These are phyloP conservation scores for Pichia sp. DNA, from an alignment of 1,139 yeast species.

Conservation along the genomic window DNA sequence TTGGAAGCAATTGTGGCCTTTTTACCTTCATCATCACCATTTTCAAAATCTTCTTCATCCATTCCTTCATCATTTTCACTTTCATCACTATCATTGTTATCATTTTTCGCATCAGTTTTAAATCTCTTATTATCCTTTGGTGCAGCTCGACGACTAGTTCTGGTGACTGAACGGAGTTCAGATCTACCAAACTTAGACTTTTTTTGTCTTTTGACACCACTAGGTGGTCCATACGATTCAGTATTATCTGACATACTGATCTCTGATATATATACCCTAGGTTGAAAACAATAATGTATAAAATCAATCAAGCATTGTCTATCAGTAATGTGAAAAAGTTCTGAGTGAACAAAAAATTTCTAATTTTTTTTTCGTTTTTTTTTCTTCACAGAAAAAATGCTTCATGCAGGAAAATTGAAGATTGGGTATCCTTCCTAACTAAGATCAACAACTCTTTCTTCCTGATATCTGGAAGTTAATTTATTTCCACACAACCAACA, in stretches of 20 bases:
- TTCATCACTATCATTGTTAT: background rate
- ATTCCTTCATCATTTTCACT: slow-evolving; percentile 19
- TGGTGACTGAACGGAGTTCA: slow-evolving; percentile 54
- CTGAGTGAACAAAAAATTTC: no score
- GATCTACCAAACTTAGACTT: slow-evolving; percentile 54
- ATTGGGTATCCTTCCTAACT: no score
- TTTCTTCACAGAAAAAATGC: no score
- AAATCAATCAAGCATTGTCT: no score
- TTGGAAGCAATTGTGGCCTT: slow-evolving; percentile 16
- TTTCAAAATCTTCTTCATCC: slow-evolving; percentile 19
- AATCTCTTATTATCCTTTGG: slow-evolving; percentile 30
- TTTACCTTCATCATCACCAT: slow-evolving; percentile 15
- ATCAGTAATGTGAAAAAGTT: no score
- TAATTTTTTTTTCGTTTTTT: no score
- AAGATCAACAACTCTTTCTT: no score
- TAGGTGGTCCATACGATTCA: slow-evolving; percentile 19
- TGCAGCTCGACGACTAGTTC: slow-evolving; percentile 39
- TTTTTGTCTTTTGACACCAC: slow-evolving; percentile 16
- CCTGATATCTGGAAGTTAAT: no score
- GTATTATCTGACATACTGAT: background rate
- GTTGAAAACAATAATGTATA: background rate
- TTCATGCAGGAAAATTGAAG: no score
- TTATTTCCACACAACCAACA: no score
- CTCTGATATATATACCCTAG: background rate
- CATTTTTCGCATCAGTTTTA: slow-evolving; percentile 20